Base-by-base conservation (phyloP, 768 basidiomycete species). In the Boletus eberwhitei region DNA sequence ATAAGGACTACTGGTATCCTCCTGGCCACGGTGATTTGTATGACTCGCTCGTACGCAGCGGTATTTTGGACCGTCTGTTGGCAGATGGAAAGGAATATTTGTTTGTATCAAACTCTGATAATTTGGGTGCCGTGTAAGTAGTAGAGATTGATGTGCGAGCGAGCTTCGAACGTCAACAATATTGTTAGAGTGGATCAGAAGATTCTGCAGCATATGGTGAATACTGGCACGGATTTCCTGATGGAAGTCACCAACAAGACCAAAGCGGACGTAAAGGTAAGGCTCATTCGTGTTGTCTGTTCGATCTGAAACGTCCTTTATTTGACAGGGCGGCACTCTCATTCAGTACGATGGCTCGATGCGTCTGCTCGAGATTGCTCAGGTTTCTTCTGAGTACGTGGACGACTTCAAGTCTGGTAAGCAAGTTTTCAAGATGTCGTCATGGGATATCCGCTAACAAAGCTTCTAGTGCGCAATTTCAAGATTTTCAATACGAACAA, bases 191-290 rank as follows among this genome's bases (percentile, higher is more conserved):
- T 90, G 65, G 90, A 93, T 72, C 81, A 87, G 68, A 82, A 79
- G 61, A 95, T 96, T 66, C 76, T 92, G 53, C 84, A 88, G 67
- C 86, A 93, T 70, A 93, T 96, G 88, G 81, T 90, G 60, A 82
- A 90, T 65, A 79, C 81, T 12, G 74, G 84, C 58, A 82, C 88
- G 29, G 93, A 96, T 72, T 94, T 93, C 76, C 72, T 93, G 70
- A 93, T 93, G 91, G 91, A 96, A 73, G 88, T 96, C 58, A 97
- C 94, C 12, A 91, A 95, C 78, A 96, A 95, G 82, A 95, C 93
- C 66, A 94, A 96, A 81, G 92, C 88, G 47, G 93, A 87, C 65
- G 73, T 79, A 60, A 79, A 81, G 70, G 76, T 75, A 59, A 47
- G 55, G 38, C 36, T 35, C 17, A 8, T 26, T 22, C 40, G 3